Conservation (phyloP, 2,329 filamentous ascomycete species). For the Cordyceps cicadae region DNA sequence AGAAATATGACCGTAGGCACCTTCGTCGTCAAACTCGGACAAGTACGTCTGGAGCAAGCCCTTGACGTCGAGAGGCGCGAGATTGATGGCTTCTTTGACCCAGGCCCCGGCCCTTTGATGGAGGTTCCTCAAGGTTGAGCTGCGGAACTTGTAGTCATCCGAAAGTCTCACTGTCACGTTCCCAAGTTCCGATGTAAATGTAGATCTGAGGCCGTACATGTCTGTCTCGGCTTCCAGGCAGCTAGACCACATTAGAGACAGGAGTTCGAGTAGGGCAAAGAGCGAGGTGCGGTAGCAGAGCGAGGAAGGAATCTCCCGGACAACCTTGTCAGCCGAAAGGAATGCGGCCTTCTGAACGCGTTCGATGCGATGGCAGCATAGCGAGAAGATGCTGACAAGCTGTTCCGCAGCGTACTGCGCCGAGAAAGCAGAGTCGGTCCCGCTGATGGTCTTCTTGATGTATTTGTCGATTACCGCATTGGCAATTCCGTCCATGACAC, state of each 20-base stretch:
- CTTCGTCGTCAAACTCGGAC: constrained; percentile 88
- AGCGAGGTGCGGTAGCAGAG: constrained; percentile 84
- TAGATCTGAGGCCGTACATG: constrained; percentile 78
- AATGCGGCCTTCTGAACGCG: constrained; percentile 84
- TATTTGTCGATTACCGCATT: constrained; percentile 71
- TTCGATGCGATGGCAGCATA: constrained; percentile 88
- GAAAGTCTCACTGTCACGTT: constrained; percentile 83
- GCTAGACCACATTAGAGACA: constrained; percentile 91
- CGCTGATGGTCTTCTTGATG: constrained; percentile 63
- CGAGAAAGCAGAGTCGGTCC: constrained; percentile 69
- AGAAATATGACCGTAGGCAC: constrained; percentile 82
- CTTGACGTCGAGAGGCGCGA: constrained; percentile 89
- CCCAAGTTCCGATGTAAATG: constrained; percentile 68
- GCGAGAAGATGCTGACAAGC: constrained; percentile 74
- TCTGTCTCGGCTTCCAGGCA: constrained; percentile 93
- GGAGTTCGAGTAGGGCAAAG: constrained; percentile 83
- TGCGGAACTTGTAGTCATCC: constrained; percentile 79
- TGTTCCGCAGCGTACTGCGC: constrained; percentile 85
- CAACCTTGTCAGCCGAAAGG: constrained; percentile 74
- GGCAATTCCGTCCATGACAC: constrained; percentile 56
- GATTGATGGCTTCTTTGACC: constrained; percentile 71
- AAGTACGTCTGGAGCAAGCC: constrained; percentile 92
- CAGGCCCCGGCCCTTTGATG: constrained; percentile 70
- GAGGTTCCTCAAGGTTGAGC: constrained; percentile 68
- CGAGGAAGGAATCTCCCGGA: constrained; percentile 76